Base-by-base conservation (phyloP, 179 eudicot genomes). In the Corrigiola litoralis region DNA sequence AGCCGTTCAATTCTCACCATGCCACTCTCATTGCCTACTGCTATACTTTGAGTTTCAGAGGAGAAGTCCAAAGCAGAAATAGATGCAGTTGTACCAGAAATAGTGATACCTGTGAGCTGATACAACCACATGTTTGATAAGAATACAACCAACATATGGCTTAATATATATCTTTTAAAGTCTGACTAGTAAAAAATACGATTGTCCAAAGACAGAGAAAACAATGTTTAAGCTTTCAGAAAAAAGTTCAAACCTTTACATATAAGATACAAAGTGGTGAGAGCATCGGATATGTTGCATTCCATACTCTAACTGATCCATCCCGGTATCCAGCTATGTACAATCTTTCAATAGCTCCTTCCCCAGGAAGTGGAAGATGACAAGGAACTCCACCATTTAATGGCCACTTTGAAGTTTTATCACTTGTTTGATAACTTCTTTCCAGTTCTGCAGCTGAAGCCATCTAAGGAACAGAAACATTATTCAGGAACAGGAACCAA, bases 261-360 rank as follows among this genome's bases (percentile, higher is more conserved):
- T 51, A 73, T 40, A 86, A 70, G 54, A 72, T 27, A 63, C 68
- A 81, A 40, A 91, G 77, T 52, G 76, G 87, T 49, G 80, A 72
- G 42, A 86, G 63, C 63, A 79, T 83, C 56, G 97, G 96, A 74
- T 80, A 77, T 57, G 95, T 91, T 74, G 95, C 94, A 72, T 91
- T 89, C 94, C 96, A 91, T 50, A 89, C 71, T 53, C 80, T 76
- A 65, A 86, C 81, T 21, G 86, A 83, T 75, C 97, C 96, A 75
- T 91, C 91, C 68, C 79, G 79, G 78, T 85, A 89, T 66, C 97
- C 96, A 58, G 96, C 90, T 65, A 91, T 73, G 76, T 83, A 91
- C 45, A 91, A 49, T 71, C 84, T 84, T 72, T 78, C 75, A 61
- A 80, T 72, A 72, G 48, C 59, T 60, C 68, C 71, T 70, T 74